Base-by-base conservation (phyloP, 2,329 filamentous ascomycete genomes). In the Fusarium globosum region DNA sequence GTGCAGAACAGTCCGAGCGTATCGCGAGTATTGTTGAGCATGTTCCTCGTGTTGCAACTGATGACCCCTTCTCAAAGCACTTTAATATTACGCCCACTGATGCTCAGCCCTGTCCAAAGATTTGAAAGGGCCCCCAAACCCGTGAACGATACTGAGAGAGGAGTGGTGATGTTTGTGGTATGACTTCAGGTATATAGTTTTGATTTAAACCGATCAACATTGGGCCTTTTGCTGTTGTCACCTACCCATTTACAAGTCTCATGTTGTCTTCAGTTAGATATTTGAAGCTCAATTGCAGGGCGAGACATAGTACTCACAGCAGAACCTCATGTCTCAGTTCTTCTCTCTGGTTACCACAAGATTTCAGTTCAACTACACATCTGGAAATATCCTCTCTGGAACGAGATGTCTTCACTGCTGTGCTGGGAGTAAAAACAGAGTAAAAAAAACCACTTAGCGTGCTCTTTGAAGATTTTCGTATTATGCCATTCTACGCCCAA, bases 21-120 rank as follows among this genome's bases (percentile, higher is more conserved):
- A 80, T 90, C 45, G 85, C 86, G 18, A 83, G 84, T 70, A 78
- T 79, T 46, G 85, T 88, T 73, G 90, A 92, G 80, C 90, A 91
- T 81, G 83, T 74, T n/a, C 75, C 80, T 4, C 73, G 75, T 20
- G 51, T 62, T 21, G 74, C 79, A 23, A 65, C 74, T 26, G 76
- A 80, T 39, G 80, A 82, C 55, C 78, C 78, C 12, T 81, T 81
- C 56, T 65, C 80, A 2, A 64, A 63, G 7, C 72, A 76, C 55
- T 78, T 72, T 52, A 70, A 72, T 43, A 72, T 81, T 28, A 63
- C 71, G 8, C 76, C 71, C 33, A 78, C 79, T 14, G 58, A 67
- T 16, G 52, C 62, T 36, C 75, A 67, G 35, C 76, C 76, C 36
- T 78, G 74, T 23, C 39, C 64, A n/a, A n/a, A 23, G 30, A 35